Base-by-base conservation (phyloP, 2,329 filamentous ascomycete genomes). In the Colletotrichum godetiae region DNA sequence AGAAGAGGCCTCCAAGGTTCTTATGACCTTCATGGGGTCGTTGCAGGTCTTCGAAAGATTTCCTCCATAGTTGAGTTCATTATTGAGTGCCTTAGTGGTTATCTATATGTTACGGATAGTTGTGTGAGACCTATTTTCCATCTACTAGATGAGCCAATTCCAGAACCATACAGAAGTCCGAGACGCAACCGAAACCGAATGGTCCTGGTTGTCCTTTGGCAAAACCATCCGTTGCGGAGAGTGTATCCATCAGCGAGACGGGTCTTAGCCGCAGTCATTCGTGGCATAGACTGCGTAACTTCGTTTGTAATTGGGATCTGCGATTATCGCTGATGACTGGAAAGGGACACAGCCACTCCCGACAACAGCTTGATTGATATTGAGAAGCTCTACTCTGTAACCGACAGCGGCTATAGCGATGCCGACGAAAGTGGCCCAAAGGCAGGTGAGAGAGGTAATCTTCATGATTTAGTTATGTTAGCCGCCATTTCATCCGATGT, bases 401-500 rank as follows among this genome's bases (percentile, higher is more conserved):
- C 68, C 68, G 35, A 13, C 29, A 27, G 55, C 61, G 29, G 61
- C 66, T 10, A 22, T 19, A 4, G 56, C 55, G 0, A 67, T 24
- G 42, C 61, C 62, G 33, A 29, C 24, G 19, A 60, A 35, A 5
- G 56, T 55, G 3, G 15, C 19, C 24, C 66, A 12, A n/a, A 49
- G 22, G 5, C 56, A 70, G 19, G 33, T 3, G 4, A 55, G n/a
- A 1, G 19, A 24, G 22, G 55, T 55, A 46, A 66, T 33, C 46
- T 66, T 70, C 61, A 70, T 70, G 4, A 22, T 53, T 58, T 35
- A 6, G n/a, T 15, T 5, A n/a, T 42, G 12, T 46, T 27, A 60
- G 22, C 29, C 10, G 15, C 5, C 1, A 13, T 13, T 11, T 13
- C 0, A 5, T 37, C 5, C 13, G 12, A 37, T 37, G 0, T 5